Evolutionary conservation across 306 rosid genomes (phyloP).

Genomic region (Purshia tridentata): DNA sequence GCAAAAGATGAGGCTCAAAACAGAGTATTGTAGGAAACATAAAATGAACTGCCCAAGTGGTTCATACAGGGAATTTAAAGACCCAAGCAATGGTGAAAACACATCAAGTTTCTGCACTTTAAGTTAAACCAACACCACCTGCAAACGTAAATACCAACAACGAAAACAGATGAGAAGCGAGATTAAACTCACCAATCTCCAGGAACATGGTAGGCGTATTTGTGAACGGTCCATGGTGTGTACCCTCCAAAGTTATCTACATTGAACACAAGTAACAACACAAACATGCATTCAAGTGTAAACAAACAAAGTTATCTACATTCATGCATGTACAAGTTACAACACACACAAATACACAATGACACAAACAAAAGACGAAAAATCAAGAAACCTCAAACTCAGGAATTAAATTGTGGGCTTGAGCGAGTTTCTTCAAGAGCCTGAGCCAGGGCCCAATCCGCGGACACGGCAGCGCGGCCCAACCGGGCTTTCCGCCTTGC

Average conservation of each 20-base stretch:
- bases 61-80: too few relatives aligned
- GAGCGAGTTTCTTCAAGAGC: slow-evolving; percentile 61
- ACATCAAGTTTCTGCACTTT: too few relatives aligned
- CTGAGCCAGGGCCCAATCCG: slow-evolving; percentile 92
- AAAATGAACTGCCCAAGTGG: background rate
- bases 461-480: slow-evolving; percentile 85
- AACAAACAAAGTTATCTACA: slow-evolving; percentile 88
- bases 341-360: slow-evolving; percentile 15
- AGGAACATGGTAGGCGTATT: slow-evolving; percentile 79
- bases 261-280: slow-evolving; percentile 6
- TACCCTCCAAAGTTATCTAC: slow-evolving; percentile 93
- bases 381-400: slow-evolving; percentile 74
- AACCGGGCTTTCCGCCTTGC: slow-evolving; percentile 92
- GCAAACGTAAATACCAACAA: slow-evolving; percentile 14
- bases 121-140: too few relatives aligned
- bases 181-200: slow-evolving; percentile 72
- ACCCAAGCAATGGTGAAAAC: too few relatives aligned
- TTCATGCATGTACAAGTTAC: background rate
- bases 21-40: background rate
- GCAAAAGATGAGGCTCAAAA: too few relatives aligned
- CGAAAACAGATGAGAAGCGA: slow-evolving; percentile 14
- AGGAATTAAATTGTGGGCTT: slow-evolving; percentile 68
- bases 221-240: slow-evolving; percentile 93
- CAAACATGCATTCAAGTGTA: too few relatives aligned
- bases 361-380: background rate